phyloP scores from a whole-genome alignment of 2,329 filamentous ascomycete genomes.

The Colletotrichum sp. region DNA sequence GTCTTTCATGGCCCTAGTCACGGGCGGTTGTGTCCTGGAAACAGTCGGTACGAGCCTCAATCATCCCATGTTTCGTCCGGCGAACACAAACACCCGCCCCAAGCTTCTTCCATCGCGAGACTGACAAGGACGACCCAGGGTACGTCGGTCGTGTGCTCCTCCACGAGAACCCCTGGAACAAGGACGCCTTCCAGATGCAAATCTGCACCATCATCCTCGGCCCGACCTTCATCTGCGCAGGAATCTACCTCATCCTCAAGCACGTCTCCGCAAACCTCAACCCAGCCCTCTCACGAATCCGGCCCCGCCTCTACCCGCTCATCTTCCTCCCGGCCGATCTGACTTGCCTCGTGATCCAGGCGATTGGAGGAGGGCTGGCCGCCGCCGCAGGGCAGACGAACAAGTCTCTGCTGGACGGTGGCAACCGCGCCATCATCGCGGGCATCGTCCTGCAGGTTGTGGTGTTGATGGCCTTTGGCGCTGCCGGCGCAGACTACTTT shows the following conservation, averaged over 20 bases:
- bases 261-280: conserved; percentile 58
- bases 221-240: conserved; percentile 66
- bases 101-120: neutral
- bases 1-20: conserved; percentile 56
- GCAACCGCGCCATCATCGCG: conserved; percentile 59
- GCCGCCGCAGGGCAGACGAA: conserved; percentile 49
- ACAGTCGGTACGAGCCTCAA: conserved; percentile 44
- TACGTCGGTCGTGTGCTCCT: conserved; percentile 59
- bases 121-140: conserved; percentile 37
- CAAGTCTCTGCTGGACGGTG: conserved; percentile 42
- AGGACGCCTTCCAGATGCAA: conserved; percentile 60
- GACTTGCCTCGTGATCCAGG: conserved; percentile 63
- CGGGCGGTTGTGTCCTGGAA: conserved; percentile 56
- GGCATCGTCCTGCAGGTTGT: conserved; percentile 59
- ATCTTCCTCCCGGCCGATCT: conserved; percentile 66
- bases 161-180: conserved; percentile 59
- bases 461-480: conserved; percentile 52
- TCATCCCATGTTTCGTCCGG: neutral
- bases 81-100: neutral
- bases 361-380: conserved; percentile 61
- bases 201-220: conserved; percentile 64
- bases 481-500: conserved; percentile 49
- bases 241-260: conserved; percentile 69
- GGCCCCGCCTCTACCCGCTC: conserved; percentile 56
- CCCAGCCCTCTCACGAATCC: conserved; percentile 55